Conservation (phyloP, 495 filamentous ascomycete genomes). For the Xylaria longipes region DNA sequence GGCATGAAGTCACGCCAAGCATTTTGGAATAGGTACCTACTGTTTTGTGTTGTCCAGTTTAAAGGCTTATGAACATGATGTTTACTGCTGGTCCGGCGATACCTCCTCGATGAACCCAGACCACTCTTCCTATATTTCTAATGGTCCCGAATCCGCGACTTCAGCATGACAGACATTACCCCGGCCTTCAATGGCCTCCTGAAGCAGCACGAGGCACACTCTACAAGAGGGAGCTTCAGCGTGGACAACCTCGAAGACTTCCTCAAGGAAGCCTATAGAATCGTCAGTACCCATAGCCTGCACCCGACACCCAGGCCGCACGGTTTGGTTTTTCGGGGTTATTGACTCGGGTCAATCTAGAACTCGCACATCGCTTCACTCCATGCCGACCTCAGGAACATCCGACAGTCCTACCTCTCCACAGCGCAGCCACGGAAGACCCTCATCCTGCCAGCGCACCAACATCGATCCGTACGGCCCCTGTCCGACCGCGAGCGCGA, state of each 20-base stretch:
- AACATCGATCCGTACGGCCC: conserved; percentile 45
- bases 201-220: conserved; percentile 58
- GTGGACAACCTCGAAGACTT: conserved; percentile 76
- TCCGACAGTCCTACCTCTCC: conserved; percentile 91
- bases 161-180: conserved; percentile 72
- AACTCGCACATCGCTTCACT: conserved; percentile 84
- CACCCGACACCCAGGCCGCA: conserved; percentile 2
- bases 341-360: conserved; percentile 51
- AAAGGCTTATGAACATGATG: not conserved
- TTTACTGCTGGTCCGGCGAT: not conserved
- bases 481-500: conserved; percentile 75
- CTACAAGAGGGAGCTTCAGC: conserved; percentile 52
- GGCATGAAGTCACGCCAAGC: conserved; percentile 29
- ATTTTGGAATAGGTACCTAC: not conserved
- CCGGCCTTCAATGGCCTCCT: conserved; percentile 73
- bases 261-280: conserved; percentile 92
- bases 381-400: conserved; percentile 74
- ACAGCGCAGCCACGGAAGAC: conserved; percentile 62
- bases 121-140: not conserved
- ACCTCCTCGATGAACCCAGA: not conserved
- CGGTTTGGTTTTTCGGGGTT: not conserved
- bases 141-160: not conserved
- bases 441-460: conserved; percentile 43
- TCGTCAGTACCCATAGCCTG: conserved; percentile 61
- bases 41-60: not conserved